A percentile compares a stretch with the other conserved stretches of the same genome.
phyloP scores from a whole-genome alignment of 768 basidiomycete genomes.

The Mrakia gelida region DNA sequence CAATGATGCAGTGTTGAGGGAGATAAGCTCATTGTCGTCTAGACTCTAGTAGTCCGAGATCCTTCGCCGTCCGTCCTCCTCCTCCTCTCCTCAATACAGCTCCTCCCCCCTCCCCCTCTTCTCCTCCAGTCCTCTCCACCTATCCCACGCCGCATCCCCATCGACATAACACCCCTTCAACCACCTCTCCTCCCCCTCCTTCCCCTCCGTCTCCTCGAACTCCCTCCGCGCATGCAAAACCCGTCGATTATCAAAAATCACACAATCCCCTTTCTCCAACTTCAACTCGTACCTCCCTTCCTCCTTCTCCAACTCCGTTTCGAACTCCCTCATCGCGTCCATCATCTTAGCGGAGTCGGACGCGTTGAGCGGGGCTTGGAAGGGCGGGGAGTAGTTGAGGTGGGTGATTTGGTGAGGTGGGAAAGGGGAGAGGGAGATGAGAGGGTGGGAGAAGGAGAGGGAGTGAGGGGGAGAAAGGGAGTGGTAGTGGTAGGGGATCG shows the following conservation, averaged over 20 bases:
- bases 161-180: conserved; percentile 68
- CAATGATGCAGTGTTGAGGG: too few species aligned
- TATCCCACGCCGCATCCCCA: conserved; percentile 57
- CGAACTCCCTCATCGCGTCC: conserved; percentile 54
- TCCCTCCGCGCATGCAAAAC: conserved; percentile 81
- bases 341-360: conserved; percentile 38
- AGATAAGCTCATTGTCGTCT: too few species aligned
- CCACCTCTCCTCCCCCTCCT: conserved; percentile 58
- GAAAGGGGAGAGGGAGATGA: conserved; percentile 58
- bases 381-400: conserved; percentile 91
- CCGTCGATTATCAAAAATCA: conserved; percentile 82
- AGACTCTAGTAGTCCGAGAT: too few species aligned
- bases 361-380: conserved; percentile 68
- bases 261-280: conserved; percentile 8
- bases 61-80: too few species aligned
- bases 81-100: background rate
- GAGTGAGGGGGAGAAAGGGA: conserved; percentile 71
- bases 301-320: conserved; percentile 55
- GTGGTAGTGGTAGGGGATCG: conserved; percentile 83
- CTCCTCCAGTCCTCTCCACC: conserved; percentile 19
- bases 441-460: conserved; percentile 65
- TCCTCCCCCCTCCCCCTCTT: background rate
- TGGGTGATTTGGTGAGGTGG: conserved; percentile 49
- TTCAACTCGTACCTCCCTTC: conserved; percentile 58
- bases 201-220: conserved; percentile 53